These are phyloP conservation scores for Cryptosporidium xiaoi DNA, from an alignment of 169 alveolate genomes.

Conservation along the genomic window DNA sequence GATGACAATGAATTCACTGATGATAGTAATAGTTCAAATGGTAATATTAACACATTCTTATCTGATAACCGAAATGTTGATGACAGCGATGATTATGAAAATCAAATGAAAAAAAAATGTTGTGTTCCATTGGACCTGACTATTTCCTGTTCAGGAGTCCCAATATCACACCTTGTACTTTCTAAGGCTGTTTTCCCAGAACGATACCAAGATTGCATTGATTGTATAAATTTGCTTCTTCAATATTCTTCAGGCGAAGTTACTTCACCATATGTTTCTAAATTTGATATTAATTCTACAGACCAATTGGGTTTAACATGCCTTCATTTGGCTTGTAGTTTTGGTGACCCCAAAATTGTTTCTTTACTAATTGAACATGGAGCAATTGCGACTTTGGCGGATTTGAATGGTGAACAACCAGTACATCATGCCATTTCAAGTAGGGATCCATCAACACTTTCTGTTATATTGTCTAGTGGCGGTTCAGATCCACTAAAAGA, in stretches of 20 bases:
- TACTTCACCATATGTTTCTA: conserved; percentile 29
- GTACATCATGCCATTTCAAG: conserved; percentile 68
- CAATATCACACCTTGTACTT: conserved; percentile 51
- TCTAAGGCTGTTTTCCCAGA: conserved; percentile 64
- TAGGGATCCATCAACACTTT: conserved; percentile 65
- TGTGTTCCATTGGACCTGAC: conserved; percentile 34
- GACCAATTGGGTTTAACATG: conserved; percentile 68
- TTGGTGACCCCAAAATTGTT: conserved; percentile 59
- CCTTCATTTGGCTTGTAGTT: conserved; percentile 56
- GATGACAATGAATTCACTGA: neutral
- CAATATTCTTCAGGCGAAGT: conserved; percentile 21
- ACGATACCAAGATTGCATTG: conserved; percentile 48
- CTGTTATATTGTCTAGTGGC: conserved; percentile 38
- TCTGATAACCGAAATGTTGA: neutral
- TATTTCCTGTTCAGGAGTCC: conserved; percentile 44
- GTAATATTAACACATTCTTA: neutral
- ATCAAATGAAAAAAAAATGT: neutral
- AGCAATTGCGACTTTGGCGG: conserved; percentile 56
- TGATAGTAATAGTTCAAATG: neutral
- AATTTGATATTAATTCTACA: conserved; percentile 55
- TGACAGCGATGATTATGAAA: neutral
- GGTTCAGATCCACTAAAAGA: conserved; percentile 58
- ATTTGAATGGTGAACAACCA: conserved; percentile 24
- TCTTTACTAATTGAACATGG: conserved; percentile 63
- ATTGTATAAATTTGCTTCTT: conserved; percentile 26